Conservation (phyloP, 1,139 yeast genomes). For the Williopsis jadinii region DNA sequence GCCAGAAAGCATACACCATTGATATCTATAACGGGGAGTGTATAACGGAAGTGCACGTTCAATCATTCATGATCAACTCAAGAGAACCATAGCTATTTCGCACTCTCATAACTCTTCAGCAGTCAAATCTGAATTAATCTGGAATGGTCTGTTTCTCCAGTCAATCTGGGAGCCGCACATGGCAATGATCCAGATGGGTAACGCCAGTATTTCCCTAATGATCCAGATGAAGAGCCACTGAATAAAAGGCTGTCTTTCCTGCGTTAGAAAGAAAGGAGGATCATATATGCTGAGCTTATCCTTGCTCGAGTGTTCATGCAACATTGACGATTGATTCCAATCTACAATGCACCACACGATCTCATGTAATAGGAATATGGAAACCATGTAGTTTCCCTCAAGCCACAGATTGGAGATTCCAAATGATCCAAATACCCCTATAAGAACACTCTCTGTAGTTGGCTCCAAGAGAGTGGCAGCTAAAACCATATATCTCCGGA, state of each 20-base stretch:
- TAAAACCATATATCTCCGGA: constrained; percentile 83
- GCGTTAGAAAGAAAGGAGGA: constrained; percentile 17
- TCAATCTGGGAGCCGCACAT: constrained; percentile 72
- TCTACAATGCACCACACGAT: constrained; percentile 59
- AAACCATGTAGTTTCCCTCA: constrained; percentile 20
- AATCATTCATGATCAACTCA: too few species aligned
- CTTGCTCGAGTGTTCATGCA: constrained; percentile 30
- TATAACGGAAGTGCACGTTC: too few species aligned
- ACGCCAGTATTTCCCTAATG: constrained; percentile 63
- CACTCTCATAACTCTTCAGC: constrained; percentile 36
- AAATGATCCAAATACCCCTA: constrained; percentile 62
- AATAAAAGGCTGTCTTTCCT: constrained; percentile 27
- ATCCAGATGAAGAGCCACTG: constrained; percentile 52
- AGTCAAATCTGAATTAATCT: constrained; percentile 64
- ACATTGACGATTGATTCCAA: constrained; percentile 46
- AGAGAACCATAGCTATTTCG: not conserved
- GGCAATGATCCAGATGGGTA: constrained; percentile 81
- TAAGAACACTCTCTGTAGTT: constrained; percentile 68
- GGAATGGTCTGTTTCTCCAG: constrained; percentile 80
- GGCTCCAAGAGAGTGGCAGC: constrained; percentile 85
- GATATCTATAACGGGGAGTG: too few species aligned
- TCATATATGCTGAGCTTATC: constrained; percentile 22
- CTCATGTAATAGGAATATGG: constrained; percentile 47
- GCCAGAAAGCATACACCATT: too few species aligned
- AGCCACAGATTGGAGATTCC: constrained; percentile 47